Base-by-base conservation (phyloP, 2,329 filamentous ascomycete species). In the Aspergillus sp. region DNA sequence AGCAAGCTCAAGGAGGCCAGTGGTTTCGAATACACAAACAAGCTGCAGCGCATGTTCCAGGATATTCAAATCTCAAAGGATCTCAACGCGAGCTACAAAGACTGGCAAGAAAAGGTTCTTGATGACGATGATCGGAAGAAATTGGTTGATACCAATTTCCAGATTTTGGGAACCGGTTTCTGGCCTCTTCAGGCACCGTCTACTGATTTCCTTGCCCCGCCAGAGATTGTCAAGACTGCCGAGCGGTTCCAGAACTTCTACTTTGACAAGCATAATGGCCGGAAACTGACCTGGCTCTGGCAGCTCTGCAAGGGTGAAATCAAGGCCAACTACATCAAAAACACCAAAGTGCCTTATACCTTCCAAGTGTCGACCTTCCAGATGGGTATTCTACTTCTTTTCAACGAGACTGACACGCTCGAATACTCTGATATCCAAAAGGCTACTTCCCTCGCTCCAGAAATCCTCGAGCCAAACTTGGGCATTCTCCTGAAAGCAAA, bases 11-110 rank as follows among this genome's bases (percentile, higher is more conserved):
- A 99, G 78, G 94, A 99, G 69, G 93, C 94, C 0, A 97, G 94
- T 67, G 94, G 94, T 65, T 99, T 96, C 63, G 94, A 99, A 72
- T 99, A 99, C 75, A 99, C 94, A 62, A 99, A 97, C 80, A 97
- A 97, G 78, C 82, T 99, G 43, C 93, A 97, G 77, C 90, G 95
- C 67, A 99, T 99, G 94, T 99, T 97, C 82, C 93, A 97, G 72
- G 94, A 99, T 68, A 96, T 99, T 79, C 94, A 99, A 72, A 96
- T 96, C 47, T 97, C 93, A 58, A 96, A 96, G 75, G 94, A 99
- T 74, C 82, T 99, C 44, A 99, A 99, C 73, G 82, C 83, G 45
- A 86, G 87, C 26, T 99, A 95, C 79, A 88, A 89, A 65, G 89
- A 91, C 33, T 88, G 82, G 71, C 86, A 92, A 63, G 76, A 82